These are phyloP conservation scores for Solanum paucissectum DNA, from an alignment of 257 asterid species.

Conservation along the genomic window DNA sequence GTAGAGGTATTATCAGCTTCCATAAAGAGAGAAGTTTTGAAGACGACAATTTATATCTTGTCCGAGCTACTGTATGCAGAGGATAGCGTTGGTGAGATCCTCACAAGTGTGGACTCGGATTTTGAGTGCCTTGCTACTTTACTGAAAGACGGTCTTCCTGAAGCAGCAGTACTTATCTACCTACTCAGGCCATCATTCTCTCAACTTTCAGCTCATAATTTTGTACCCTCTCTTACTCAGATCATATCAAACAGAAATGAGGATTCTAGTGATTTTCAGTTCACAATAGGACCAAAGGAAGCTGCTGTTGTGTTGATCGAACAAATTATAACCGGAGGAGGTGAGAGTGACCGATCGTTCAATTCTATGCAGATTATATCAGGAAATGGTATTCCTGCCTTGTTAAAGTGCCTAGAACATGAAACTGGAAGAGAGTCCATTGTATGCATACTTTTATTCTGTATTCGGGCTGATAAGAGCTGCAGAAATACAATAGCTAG, in stretches of 20 bases:
- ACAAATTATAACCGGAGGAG: conserved; percentile 51
- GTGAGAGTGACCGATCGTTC: conserved; percentile 34
- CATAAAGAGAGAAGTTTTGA: conserved; percentile 47
- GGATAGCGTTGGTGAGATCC: conserved; percentile 39
- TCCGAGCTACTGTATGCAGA: conserved; percentile 49
- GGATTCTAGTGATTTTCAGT: conserved; percentile 20
- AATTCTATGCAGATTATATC: conserved; percentile 32
- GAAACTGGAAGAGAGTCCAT: conserved; percentile 37
- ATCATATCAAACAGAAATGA: conserved; percentile 42
- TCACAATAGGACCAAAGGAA: conserved; percentile 57
- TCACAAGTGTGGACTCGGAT: conserved; percentile 56
- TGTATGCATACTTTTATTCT: conserved; percentile 43
- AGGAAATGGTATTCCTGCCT: conserved; percentile 42
- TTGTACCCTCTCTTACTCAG: conserved; percentile 31
- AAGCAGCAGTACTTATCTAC: conserved; percentile 50
- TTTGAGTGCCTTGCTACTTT: conserved; percentile 57
- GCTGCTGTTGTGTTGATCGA: conserved; percentile 61
- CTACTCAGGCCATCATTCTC: conserved; percentile 54
- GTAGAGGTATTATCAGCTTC: conserved; percentile 67
- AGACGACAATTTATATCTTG: conserved; percentile 43
- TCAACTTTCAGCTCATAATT: conserved; percentile 44
- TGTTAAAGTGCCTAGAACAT: conserved; percentile 48
- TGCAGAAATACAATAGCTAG: conserved; percentile 49
- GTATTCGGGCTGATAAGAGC: conserved; percentile 43
- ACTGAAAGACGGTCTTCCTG: conserved; percentile 59